Conservation (phyloP, 257 asterid species). For the Penstemon davidsonii region DNA sequence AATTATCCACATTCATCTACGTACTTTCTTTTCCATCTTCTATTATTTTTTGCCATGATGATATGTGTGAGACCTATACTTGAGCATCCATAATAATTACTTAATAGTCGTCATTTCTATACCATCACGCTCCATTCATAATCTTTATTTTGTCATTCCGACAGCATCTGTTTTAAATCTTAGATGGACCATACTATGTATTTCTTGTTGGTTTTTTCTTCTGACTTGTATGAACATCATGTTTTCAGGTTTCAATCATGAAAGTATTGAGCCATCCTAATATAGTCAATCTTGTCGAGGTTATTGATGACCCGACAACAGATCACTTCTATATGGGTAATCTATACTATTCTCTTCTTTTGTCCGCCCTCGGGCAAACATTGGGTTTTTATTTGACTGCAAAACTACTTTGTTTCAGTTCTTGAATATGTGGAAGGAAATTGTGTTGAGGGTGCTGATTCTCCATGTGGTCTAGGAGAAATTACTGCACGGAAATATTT, state of each 20-base stretch:
- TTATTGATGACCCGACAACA: conserved; percentile 84
- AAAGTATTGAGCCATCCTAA: conserved; percentile 92
- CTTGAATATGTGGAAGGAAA: conserved; percentile 93
- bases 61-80: conserved; percentile 8
- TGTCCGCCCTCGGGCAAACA: conserved; percentile 8
- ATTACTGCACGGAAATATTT: conserved; percentile 67
- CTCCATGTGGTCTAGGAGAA: conserved; percentile 74
- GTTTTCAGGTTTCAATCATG: conserved; percentile 83
- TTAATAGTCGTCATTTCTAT: conserved; percentile 8
- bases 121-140: background rate
- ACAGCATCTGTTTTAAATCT: conserved; percentile 10
- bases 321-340: conserved; percentile 99
- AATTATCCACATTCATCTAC: background rate
- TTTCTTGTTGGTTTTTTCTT: conserved; percentile 7
- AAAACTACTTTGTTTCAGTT: conserved; percentile 51
- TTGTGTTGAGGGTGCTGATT: conserved; percentile 90
- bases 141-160: background rate
- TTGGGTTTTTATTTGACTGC: conserved; percentile 26
- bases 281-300: conserved; percentile 91
- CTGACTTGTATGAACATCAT: conserved; percentile 18
- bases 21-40: background rate
- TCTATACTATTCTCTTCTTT: conserved; percentile 28
- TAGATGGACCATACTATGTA: conserved; percentile 1
- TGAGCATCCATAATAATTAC: background rate
- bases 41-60: background rate